phyloP scores from a whole-genome alignment of 352 stramenopile species.

The Thalassiosira mediterranea region DNA sequence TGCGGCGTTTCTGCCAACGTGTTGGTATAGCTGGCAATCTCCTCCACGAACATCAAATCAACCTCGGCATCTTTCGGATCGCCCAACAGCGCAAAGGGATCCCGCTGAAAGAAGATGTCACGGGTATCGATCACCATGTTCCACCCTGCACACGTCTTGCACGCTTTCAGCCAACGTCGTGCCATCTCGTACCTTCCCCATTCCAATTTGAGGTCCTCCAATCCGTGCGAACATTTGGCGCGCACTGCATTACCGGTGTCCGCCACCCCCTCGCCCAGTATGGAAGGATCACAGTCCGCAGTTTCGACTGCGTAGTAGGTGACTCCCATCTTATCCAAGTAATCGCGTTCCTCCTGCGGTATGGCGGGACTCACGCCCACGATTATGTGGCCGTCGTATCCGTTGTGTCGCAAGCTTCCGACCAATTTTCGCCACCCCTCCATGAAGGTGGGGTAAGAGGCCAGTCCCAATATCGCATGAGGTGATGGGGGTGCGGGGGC shows the following conservation, averaged over 20 bases:
- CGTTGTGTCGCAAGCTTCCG: slow-evolving; percentile 50
- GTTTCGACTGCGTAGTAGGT: slow-evolving; percentile 55
- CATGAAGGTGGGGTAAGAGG: slow-evolving; percentile 41
- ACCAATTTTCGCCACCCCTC: slow-evolving; percentile 53
- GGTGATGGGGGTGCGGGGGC: slow-evolving; percentile 12
- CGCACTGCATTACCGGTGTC: slow-evolving; percentile 32
- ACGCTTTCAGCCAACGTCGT: slow-evolving; percentile 55
- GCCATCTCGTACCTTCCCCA: slow-evolving; percentile 65
- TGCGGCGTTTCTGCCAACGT: slow-evolving; percentile 23
- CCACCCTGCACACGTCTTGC: slow-evolving; percentile 57
- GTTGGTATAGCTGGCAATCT: slow-evolving; percentile 47
- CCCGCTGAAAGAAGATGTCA: slow-evolving; percentile 67
- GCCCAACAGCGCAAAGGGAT: slow-evolving; percentile 61
- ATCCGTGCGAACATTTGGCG: slow-evolving; percentile 28
- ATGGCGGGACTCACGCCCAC: slow-evolving; percentile 56
- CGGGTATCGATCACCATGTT: slow-evolving; percentile 62
- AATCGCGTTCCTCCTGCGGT: slow-evolving; percentile 31
- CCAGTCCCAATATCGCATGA: slow-evolving; percentile 51
- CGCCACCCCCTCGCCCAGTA: slow-evolving; percentile 14
- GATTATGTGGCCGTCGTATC: slow-evolving; percentile 72
- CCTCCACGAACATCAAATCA: slow-evolving; percentile 67
- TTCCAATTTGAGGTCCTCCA: slow-evolving; percentile 62
- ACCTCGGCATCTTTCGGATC: slow-evolving; percentile 27
- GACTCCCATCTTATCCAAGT: slow-evolving; percentile 55
- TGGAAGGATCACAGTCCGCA: slow-evolving; percentile 36